Percentiles rank a stretch among this genome's conserved stretches.
phyloP scores from a whole-genome alignment of 345 rosid genomes.

The Xanthoceras sorbifolium region DNA sequence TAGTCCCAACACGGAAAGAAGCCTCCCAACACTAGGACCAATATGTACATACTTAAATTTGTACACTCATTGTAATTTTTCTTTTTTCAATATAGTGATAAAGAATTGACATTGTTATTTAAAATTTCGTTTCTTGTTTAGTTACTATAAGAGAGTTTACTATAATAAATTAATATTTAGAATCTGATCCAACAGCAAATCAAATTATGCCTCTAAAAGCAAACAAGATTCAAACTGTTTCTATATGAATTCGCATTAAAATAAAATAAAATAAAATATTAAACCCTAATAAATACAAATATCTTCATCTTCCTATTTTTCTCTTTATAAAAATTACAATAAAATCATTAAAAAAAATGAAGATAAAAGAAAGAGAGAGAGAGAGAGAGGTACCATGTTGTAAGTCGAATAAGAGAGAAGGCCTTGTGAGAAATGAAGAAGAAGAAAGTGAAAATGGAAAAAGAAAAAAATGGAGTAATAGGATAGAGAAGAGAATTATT shows the following conservation, averaged over 20 bases:
- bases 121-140: no score
- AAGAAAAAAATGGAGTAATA: slow-evolving; percentile 13
- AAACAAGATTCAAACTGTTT: not conserved
- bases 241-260: not conserved
- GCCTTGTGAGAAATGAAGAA: slow-evolving; percentile 26
- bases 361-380: not conserved
- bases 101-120: no score
- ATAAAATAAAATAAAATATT: no score
- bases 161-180: no score
- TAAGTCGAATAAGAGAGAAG: slow-evolving; percentile 25
- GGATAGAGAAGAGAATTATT: slow-evolving; percentile 14
- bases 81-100: no score
- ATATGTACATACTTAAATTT: no score
- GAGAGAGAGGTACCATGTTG: slow-evolving; percentile 52
- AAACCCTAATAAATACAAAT: not conserved
- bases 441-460: slow-evolving; percentile 34
- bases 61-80: no score
- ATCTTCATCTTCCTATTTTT: not conserved
- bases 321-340: not conserved
- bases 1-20: no score
- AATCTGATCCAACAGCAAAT: not conserved
- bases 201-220: not conserved
- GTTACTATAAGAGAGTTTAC: no score
- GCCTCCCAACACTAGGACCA: no score
- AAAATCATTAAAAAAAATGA: not conserved